phyloP scores from a whole-genome alignment of 306 rosid genomes.

The Vigna radiata region DNA sequence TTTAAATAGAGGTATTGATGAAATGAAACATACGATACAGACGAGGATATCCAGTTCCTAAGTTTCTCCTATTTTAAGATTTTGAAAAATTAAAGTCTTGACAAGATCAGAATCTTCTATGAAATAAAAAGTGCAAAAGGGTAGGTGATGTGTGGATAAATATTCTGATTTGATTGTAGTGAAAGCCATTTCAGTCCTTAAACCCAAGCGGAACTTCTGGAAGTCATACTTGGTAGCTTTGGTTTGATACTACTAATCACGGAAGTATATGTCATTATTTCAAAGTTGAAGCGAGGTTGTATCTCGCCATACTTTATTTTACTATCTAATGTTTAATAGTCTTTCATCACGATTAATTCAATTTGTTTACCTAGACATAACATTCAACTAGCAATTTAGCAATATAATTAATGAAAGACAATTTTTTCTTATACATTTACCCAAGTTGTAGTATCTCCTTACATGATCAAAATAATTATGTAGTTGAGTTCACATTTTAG shows the following conservation, averaged over 20 bases:
- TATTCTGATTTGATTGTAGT: not conserved
- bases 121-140: not conserved
- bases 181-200: not conserved
- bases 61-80: not conserved
- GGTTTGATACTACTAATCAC: not conserved
- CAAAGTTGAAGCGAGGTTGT: not conserved
- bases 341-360: not conserved
- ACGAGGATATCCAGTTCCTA: not conserved
- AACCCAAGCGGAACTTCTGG: not conserved
- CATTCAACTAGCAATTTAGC: not conserved
- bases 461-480: not conserved
- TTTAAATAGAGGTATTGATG: not conserved
- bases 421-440: not conserved
- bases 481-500: not conserved
- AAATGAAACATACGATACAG: not conserved
- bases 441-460: not conserved
- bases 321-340: not conserved
- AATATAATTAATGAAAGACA: not conserved
- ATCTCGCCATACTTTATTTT: not conserved
- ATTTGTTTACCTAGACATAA: not conserved
- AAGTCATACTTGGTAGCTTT: not conserved
- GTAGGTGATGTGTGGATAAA: not conserved
- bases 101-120: not conserved
- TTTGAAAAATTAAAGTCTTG: conserved; percentile 10
- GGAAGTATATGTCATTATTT: not conserved